phyloP scores from a whole-genome alignment of 768 basidiomycete species.

The Agrocybe chaxingu region DNA sequence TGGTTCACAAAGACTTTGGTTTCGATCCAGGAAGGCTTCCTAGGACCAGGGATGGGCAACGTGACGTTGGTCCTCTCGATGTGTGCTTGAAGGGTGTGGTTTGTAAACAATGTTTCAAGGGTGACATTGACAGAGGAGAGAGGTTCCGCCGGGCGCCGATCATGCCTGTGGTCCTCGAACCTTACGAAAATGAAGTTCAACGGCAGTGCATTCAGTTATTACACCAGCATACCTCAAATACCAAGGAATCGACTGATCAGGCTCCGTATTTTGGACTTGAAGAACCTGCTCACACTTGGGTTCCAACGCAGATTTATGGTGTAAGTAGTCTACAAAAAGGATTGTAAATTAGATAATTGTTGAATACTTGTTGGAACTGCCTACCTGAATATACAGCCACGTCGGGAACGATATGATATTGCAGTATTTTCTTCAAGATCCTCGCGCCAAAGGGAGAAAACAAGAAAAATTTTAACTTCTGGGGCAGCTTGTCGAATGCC shows the following conservation, averaged over 20 bases:
- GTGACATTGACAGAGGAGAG: constrained; percentile 32
- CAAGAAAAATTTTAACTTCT: constrained; percentile 48
- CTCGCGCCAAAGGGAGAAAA: constrained; percentile 58
- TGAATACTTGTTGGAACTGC: constrained; percentile 3
- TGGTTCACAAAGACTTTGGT: constrained; percentile 41
- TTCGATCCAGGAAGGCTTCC: constrained; percentile 23
- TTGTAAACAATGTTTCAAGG: constrained; percentile 38
- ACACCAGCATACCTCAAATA: no score
- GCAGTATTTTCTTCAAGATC: constrained; percentile 49
- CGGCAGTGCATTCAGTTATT: no score
- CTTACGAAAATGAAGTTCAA: not conserved
- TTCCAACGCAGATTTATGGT: not conserved
- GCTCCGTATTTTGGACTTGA: no score
- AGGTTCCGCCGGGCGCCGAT: constrained; percentile 15
- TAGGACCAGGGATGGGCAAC: constrained; percentile 34
- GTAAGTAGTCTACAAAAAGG: constrained; percentile 19
- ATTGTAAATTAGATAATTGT: constrained; percentile 8
- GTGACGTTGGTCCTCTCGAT: constrained; percentile 44
- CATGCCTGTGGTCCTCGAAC: not conserved
- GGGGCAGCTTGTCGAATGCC: constrained; percentile 45
- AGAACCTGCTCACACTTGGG: no score
- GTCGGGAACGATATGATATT: constrained; percentile 55
- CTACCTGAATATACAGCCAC: constrained; percentile 48
- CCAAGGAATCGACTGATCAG: no score
- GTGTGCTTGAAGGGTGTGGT: constrained; percentile 42